These are phyloP conservation scores for Boletus tylopilopsis DNA, from an alignment of 768 basidiomycete genomes.

Conservation along the genomic window DNA sequence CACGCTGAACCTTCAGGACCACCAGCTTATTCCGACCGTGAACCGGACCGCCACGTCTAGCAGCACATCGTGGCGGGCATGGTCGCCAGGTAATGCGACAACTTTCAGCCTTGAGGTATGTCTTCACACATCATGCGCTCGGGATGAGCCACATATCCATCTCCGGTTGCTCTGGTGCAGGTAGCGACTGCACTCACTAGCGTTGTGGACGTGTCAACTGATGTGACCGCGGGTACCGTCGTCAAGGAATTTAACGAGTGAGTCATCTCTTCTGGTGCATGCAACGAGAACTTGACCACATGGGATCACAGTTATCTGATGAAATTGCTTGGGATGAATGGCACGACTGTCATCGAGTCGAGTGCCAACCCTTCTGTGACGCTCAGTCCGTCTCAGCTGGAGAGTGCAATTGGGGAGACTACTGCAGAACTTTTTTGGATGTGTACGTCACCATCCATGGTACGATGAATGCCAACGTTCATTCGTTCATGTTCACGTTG, in stretches of 20 bases:
- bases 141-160: not conserved
- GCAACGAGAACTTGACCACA: not conserved
- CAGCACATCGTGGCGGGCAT: not conserved
- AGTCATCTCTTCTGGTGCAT: not conserved
- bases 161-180: not conserved
- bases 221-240: not conserved
- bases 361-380: not conserved
- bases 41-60: not conserved
- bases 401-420: not conserved
- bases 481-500: not conserved
- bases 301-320: not conserved
- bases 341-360: not conserved
- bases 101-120: not conserved
- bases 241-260: not conserved
- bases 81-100: not conserved
- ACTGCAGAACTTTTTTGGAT: not conserved
- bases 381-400: not conserved
- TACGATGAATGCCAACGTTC: not conserved
- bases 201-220: rapidly evolving
- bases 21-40: not conserved
- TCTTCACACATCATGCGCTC: not conserved
- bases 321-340: not conserved
- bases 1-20: not conserved
- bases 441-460: not conserved
- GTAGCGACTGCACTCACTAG: not conserved